Conservation (phyloP, 768 basidiomycete genomes). For the Lactifluus volemus region DNA sequence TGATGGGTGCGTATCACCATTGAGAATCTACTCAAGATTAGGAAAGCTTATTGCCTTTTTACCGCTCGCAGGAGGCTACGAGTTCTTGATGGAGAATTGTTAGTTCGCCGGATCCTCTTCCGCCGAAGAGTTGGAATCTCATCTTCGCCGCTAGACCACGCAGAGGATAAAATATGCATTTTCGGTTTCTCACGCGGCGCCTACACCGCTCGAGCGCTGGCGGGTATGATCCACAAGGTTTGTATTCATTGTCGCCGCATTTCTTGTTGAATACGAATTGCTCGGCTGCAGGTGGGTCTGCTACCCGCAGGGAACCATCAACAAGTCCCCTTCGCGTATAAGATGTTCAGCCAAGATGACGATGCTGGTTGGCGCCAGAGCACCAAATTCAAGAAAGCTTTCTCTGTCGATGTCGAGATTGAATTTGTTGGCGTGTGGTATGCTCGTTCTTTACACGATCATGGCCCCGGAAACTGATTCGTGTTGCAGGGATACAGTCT, state of each 20-base stretch:
- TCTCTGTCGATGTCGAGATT: slow-evolving; percentile 66
- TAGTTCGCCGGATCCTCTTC: slow-evolving; percentile 12
- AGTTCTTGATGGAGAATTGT: slow-evolving; percentile 76
- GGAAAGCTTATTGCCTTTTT: neutral
- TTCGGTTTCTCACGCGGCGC: slow-evolving; percentile 79
- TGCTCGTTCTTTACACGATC: neutral
- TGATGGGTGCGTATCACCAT: slow-evolving; percentile 42
- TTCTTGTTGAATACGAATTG: neutral
- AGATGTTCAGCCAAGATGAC: slow-evolving; percentile 59
- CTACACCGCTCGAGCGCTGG: slow-evolving; percentile 59
- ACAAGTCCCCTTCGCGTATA: slow-evolving; percentile 71
- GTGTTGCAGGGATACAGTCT: slow-evolving; percentile 56
- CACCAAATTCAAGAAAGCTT: slow-evolving; percentile 62
- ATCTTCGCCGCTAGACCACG: slow-evolving; percentile 37
- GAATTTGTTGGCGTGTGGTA: slow-evolving; percentile 72
- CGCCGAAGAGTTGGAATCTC: neutral
- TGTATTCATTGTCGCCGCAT: neutral
- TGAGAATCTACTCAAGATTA: neutral
- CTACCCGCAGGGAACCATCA: slow-evolving; percentile 63
- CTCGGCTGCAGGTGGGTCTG: slow-evolving; percentile 47
- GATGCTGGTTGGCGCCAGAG: slow-evolving; percentile 54
- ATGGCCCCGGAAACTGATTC: neutral
- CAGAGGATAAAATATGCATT: slow-evolving; percentile 69
- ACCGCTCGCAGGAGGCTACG: slow-evolving; percentile 49
- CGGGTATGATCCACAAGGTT: slow-evolving; percentile 69